These are phyloP conservation scores for Diaporthe helianthi DNA, from an alignment of 2,329 filamentous ascomycete species.

Conservation along the genomic window DNA sequence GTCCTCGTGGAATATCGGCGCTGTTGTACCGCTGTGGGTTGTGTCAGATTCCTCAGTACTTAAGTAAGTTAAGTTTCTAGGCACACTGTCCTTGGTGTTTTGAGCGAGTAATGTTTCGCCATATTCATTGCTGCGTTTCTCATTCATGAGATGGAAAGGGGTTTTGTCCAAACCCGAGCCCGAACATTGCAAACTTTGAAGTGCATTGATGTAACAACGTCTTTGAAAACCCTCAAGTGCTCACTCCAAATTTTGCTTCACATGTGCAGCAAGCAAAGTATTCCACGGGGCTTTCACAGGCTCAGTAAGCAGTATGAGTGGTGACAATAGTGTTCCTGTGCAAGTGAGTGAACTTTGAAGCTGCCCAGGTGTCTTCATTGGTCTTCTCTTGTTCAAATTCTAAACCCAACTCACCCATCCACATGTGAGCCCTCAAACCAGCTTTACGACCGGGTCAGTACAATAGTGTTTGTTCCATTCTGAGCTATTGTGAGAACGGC, in stretches of 20 bases:
- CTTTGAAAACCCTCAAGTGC: no score
- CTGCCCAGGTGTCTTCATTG: not conserved
- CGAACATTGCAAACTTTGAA: no score
- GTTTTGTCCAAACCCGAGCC: not conserved
- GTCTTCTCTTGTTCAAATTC: no score
- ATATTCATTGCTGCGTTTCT: not conserved
- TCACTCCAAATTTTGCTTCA: no score
- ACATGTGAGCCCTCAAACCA: not conserved
- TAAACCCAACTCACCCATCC: not conserved
- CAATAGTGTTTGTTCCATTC: not conserved
- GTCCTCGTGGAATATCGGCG: not conserved
- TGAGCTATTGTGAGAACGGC: not conserved
- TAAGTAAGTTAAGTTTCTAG: no score
- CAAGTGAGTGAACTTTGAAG: no score
- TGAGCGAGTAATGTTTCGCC: not conserved
- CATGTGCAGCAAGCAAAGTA: not conserved
- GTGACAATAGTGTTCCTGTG: no score
- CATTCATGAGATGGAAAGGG: not conserved
- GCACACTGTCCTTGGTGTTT: not conserved
- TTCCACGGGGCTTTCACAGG: not conserved
- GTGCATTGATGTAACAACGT: not conserved
- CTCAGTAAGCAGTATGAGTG: not conserved
- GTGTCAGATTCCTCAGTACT: not conserved
- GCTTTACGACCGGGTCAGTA: no score
- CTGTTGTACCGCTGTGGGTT: no score